Conservation (phyloP, 306 rosid species). For the Ziziphus jujuba region DNA sequence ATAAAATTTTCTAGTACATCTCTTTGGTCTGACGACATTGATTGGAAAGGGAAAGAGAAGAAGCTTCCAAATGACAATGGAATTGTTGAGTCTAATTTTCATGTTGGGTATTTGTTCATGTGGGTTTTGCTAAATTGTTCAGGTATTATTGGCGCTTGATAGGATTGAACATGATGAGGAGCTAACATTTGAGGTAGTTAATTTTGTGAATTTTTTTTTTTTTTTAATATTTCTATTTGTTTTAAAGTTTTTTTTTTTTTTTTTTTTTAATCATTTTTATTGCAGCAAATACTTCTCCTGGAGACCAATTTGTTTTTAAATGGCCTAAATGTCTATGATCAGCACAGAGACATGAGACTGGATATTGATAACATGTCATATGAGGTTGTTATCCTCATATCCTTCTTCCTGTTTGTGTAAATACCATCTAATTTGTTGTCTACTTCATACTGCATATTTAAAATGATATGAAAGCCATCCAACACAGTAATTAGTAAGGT, state of each 20-base stretch:
- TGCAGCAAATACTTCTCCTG: constrained; percentile 82
- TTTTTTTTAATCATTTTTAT: constrained; percentile 21
- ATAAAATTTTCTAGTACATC: constrained; percentile 3
- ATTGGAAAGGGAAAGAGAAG: neutral
- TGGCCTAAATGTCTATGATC: constrained; percentile 82
- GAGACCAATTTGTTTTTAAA: constrained; percentile 79
- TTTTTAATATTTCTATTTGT: constrained; percentile 7
- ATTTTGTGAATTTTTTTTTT: constrained; percentile 5
- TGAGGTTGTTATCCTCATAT: constrained; percentile 61
- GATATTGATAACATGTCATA: constrained; percentile 98
- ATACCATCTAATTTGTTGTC: neutral
- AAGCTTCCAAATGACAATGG: neutral
- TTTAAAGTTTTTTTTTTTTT: constrained; percentile 15
- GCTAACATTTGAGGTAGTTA: constrained; percentile 81
- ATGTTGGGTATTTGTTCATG: neutral
- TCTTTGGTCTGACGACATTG: neutral
- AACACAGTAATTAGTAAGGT: no score
- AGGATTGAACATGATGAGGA: constrained; percentile 96
- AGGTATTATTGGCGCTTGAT: constrained; percentile 90
- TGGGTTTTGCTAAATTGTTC: constrained; percentile 14
- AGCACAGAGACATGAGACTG: constrained; percentile 94
- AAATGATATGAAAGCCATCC: neutral
- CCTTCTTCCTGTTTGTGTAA: constrained; percentile 4
- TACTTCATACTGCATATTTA: neutral
- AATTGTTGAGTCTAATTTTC: neutral